Evolutionary conservation across 148 eudicot genomes (phyloP), one percentile per base, ranked within the genome.

Genomic region (Rhododendron ovatum): DNA sequence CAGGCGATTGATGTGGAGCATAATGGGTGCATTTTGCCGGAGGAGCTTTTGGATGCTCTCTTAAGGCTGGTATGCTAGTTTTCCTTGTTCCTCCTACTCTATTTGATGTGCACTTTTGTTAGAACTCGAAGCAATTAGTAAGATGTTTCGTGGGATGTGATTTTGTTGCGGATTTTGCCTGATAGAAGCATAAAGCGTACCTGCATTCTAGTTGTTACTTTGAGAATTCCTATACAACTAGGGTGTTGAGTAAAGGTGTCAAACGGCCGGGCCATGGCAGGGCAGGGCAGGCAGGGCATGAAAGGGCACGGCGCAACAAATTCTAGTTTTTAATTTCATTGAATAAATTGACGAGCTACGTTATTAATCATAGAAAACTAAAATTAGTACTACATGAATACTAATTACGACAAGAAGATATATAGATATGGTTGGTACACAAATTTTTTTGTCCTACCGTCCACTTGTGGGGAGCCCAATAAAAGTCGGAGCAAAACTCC

Each of bases 1-100:
- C 98, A 95, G 81, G 96, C 95, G 1, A 97, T 97, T 90, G 99
- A 95, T 91, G 98, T 97, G n/a, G 96, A 95, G 85, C 99, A 97
- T 55, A 97, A 91, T 86, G 99, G 99, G 9, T 97, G 98, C 83
- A 97, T 97, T 86, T 89, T 93, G 93, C 98, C 99, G 2, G 99
- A 95, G 92, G 97, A 94, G 91, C 94, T 97, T 41, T 94, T 91
- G 93, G 99, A 93, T 93, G 99, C 99, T 55, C 98, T 97, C 90
- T 93, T 79, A 95, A 93, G 89, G 95, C 99, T 92, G 99, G 99
- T 97, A 94, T 85, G 76, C 67, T 35, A 0, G 57, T 45, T 86
- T 51, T 57, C 78, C 26, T 78, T 57, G 15, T 39, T 50, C 5
- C 71, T 22, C 30, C 1, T 59, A 6, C 26, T 59, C n/a, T 13